Base-by-base conservation (phyloP, 2,329 filamentous ascomycete genomes). In the Bisporella sp. region DNA sequence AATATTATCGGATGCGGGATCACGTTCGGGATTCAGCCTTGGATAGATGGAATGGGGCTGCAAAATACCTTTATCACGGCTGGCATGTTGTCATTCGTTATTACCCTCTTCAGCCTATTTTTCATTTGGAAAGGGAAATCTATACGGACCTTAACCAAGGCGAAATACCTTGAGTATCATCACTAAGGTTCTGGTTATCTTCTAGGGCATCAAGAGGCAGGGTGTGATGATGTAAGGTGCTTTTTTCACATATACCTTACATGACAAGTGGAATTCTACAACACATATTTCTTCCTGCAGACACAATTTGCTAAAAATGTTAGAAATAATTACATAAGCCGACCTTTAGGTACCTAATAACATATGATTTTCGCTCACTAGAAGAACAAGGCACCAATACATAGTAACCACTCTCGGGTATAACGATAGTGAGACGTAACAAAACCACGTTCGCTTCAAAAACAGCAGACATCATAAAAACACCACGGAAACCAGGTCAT, bases 1-100 rank as follows among this genome's bases (percentile, higher is more conserved):
- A 76, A 76, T 52, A 74, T 71, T 1, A 70, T 75, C 65, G 68
- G 64, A 32, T 76, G 75, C 53, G 73, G 71, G 7, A 69, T 76
- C 37, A 69, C 69, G 41, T 78, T 80, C 57, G 75, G 76, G 9
- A 70, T 73, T 35, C 73, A 70, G 0, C 71, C 71, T 0, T 73
- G 71, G 71, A 58, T 72, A 4, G 63, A 63, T 9, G 60, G 62
- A 1, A 50, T 70, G 41, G 71, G 71, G 0, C 59, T 65, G 21
- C 66, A 70, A 33, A 68, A 72, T 47, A 69, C 69, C 6, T 73
- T 73, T 40, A 67, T 70, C 7, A 67, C 66, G 5, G 70, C 68
- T 0, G 70, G 48, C 35, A 58, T 21, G 56, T 52, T 8, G 40
- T 54, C 12, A 45, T 52, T 13, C 55, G 54, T 42, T 57, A 56